Percentiles rank a stretch among this genome's conserved stretches.
These are phyloP conservation scores for Hypericum perforatum DNA, from an alignment of 345 rosid species.

Conservation along the genomic window DNA sequence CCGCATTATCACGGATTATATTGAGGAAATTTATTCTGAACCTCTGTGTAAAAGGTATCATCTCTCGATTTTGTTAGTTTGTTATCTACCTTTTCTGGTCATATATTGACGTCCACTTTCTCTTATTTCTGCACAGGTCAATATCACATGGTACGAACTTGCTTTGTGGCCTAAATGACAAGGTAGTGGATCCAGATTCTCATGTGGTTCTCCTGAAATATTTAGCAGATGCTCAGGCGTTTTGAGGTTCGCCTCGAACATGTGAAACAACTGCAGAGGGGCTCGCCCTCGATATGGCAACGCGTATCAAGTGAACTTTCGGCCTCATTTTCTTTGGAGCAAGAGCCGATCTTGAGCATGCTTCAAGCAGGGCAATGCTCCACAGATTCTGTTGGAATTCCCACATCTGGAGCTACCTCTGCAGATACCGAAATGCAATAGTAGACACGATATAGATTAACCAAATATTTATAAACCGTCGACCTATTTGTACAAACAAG, in stretches of 20 bases:
- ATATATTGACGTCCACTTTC: not conserved
- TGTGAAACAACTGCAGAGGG: constrained; percentile 33
- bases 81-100: not conserved
- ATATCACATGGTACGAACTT: constrained; percentile 36
- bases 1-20: constrained; percentile 28
- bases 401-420: too few relatives aligned
- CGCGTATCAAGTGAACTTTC: constrained; percentile 31
- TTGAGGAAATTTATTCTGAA: constrained; percentile 30
- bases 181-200: constrained; percentile 29
- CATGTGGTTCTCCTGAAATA: constrained; percentile 48
- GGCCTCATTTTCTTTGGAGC: constrained; percentile 31
- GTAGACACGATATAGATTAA: too few relatives aligned
- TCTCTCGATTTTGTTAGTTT: not conserved
- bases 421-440: too few relatives aligned
- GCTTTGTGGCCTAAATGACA: constrained; percentile 27
- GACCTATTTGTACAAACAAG: too few relatives aligned
- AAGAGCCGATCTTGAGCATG: constrained; percentile 30
- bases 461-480: too few relatives aligned
- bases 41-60: constrained; percentile 53
- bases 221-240: constrained; percentile 47
- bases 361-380: constrained; percentile 7
- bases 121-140: constrained; percentile 30
- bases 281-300: constrained; percentile 31
- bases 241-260: constrained; percentile 41
- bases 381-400: too few relatives aligned